Evolutionary conservation across 1,139 yeast species (phyloP), one percentile per base, ranked within the genome.

Genomic region (Pichia sp.): DNA sequence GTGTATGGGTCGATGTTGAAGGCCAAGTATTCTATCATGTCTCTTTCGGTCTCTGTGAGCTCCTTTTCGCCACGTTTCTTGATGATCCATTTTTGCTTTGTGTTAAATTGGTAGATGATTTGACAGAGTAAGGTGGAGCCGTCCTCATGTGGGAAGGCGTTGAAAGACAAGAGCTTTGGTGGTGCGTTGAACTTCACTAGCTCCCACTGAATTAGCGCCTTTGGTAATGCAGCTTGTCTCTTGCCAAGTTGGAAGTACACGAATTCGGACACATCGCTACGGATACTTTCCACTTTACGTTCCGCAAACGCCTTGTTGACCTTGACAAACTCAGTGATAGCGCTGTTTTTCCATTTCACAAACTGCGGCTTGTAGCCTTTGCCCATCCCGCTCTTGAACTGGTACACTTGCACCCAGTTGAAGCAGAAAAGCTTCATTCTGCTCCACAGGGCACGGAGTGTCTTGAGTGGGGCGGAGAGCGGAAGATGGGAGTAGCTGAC

Each of bases 1-100:
- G 84, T 78, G 60, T 81, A 80, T 13, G 95, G 87, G 67, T 90
- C 89, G 62, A 90, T 77, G 45, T 90, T 78, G 69, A 80, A 89
- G 0, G 87, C 95, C 57, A 87, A 76, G 67, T 89, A 84, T 68
- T 90, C 96, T 26, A 80, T 76, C 49, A 87, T 84, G 57, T 79
- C 78, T 59, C 84, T 78, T 62, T 82, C 86, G 26, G 74, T 70
- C 45, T 62, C 65, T 42, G 62, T 62, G 42, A 70, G 64, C 8
- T 62, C 60, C 43, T 74, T 75, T 53, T 80, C 73, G 8, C 77
- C 78, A 11, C 75, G 70, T 34, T 75, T 72, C 45, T 83, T 75
- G 52, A 79, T 70, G 58, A 77, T 76, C 59, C 90, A 74, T 62
- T 83, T 80, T 70, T 90, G 97, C 54, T 78, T 79, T 8, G 96